These are phyloP conservation scores for Suhomyces ambrosiae DNA, from an alignment of 1,139 yeast species.

Conservation along the genomic window DNA sequence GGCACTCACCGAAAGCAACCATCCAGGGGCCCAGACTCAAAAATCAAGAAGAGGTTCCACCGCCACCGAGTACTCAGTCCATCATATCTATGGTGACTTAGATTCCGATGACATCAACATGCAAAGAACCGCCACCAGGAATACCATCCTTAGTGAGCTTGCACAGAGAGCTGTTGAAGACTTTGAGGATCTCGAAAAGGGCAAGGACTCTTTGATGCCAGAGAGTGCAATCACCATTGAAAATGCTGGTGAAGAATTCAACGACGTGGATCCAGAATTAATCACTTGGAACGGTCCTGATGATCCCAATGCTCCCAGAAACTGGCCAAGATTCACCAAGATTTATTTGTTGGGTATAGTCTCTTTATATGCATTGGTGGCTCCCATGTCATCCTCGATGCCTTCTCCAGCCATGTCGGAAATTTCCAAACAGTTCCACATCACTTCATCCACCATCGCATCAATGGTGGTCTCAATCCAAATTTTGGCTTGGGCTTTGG, in stretches of 20 bases:
- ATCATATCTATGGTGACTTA: conserved; percentile 41
- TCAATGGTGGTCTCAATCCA: conserved; percentile 49
- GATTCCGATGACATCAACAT: conserved; percentile 22
- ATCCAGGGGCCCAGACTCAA: conserved; percentile 2
- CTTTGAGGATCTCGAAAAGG: conserved; percentile 15
- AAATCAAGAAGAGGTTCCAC: conserved; percentile 17
- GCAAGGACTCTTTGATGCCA: conserved; percentile 13
- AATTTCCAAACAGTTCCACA: conserved; percentile 36
- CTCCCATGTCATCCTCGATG: conserved; percentile 51
- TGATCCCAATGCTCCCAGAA: conserved; percentile 45
- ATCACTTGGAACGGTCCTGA: conserved; percentile 43
- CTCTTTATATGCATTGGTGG: conserved; percentile 44
- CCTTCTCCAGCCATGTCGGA: conserved; percentile 46
- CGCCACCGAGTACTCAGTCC: conserved; percentile 27
- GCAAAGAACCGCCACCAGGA: conserved; percentile 24
- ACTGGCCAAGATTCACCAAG: conserved; percentile 37
- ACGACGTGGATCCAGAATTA: conserved; percentile 44
- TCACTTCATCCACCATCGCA: conserved; percentile 30
- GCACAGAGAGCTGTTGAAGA: conserved; percentile 17
- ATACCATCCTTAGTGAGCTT: conserved; percentile 23
- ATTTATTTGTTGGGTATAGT: conserved; percentile 35
- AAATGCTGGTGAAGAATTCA: conserved; percentile 41
- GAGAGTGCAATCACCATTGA: conserved; percentile 31
- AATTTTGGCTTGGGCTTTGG: conserved; percentile 50
- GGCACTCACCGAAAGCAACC: conserved; percentile 11